These are phyloP conservation scores for Apodospora peruviana DNA, from an alignment of 495 filamentous ascomycete species.

Conservation along the genomic window DNA sequence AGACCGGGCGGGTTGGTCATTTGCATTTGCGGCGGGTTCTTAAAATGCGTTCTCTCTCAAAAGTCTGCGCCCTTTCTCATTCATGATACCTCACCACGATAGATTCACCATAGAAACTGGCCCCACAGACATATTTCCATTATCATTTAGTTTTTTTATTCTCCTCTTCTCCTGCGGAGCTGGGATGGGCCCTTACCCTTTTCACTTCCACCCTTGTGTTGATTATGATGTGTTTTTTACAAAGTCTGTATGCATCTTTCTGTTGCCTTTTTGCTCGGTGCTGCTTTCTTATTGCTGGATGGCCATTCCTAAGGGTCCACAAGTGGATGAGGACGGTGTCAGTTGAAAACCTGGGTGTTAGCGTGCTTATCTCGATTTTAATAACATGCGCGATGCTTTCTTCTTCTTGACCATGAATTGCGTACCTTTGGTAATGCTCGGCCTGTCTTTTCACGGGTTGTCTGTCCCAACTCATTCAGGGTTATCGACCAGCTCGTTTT, in stretches of 20 bases:
- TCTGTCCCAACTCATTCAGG: too few species aligned
- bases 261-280: background rate
- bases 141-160: too few species aligned
- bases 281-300: background rate
- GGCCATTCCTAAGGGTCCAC: too few species aligned
- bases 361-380: slow-evolving; percentile 14
- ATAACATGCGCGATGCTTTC: slow-evolving; percentile 17
- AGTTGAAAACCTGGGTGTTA: background rate
- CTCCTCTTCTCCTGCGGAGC: slow-evolving; percentile 6
- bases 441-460: background rate
- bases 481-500: too few species aligned
- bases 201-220: slow-evolving; percentile 21
- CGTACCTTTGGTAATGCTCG: too few species aligned
- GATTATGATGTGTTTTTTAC: slow-evolving; percentile 20
- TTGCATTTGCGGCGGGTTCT: slow-evolving; percentile 36
- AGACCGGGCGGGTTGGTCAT: slow-evolving; percentile 34
- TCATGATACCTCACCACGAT: slow-evolving; percentile 25
- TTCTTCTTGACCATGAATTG: too few species aligned
- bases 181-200: slow-evolving; percentile 9
- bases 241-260: slow-evolving; percentile 18
- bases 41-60: slow-evolving; percentile 22
- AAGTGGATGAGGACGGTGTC: background rate
- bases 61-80: slow-evolving; percentile 18
- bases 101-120: slow-evolving; percentile 10
- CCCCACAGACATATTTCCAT: slow-evolving; percentile 5